phyloP scores from a whole-genome alignment of 768 basidiomycete species.

The Boletus eberwhitei region DNA sequence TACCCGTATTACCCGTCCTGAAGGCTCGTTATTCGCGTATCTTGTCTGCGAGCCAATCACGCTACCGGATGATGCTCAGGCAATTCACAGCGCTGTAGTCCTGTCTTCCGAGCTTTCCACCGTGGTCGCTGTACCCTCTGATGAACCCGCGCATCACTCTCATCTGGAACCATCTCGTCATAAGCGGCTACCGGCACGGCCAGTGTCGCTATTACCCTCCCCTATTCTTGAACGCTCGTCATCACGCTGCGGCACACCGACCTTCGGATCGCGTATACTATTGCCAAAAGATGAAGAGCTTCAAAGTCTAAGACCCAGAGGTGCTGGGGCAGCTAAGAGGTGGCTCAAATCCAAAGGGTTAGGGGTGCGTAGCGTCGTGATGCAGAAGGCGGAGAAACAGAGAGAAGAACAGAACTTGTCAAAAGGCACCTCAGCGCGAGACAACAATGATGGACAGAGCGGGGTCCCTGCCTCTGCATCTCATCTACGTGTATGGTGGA shows the following conservation, averaged over 20 bases:
- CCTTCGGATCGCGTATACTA: constrained; percentile 52
- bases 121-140: constrained; percentile 7
- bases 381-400: constrained; percentile 23
- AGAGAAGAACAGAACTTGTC: constrained; percentile 13
- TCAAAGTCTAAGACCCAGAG: constrained; percentile 11
- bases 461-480: constrained; percentile 8
- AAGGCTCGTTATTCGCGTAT: constrained; percentile 68
- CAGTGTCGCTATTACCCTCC: constrained; percentile 14
- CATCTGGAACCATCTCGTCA: constrained; percentile 1
- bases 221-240: constrained; percentile 42
- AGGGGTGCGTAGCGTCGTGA: constrained; percentile 23
- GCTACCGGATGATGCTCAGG: constrained; percentile 40
- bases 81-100: constrained; percentile 20
- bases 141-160: neutral
- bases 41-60: constrained; percentile 62
- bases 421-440: neutral
- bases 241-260: constrained; percentile 59
- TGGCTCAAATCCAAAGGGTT: constrained; percentile 31
- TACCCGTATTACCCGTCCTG: constrained; percentile 49
- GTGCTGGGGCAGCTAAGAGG: constrained; percentile 16
- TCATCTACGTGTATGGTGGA: constrained; percentile 31
- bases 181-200: constrained; percentile 5
- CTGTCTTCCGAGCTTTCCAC: constrained; percentile 18
- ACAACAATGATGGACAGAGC: constrained; percentile 5
- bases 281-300: constrained; percentile 29